Evolutionary conservation across 352 stramenopile genomes (phyloP), one percentile per base, ranked within the genome.

Genomic region (Globisporangium lucens): DNA sequence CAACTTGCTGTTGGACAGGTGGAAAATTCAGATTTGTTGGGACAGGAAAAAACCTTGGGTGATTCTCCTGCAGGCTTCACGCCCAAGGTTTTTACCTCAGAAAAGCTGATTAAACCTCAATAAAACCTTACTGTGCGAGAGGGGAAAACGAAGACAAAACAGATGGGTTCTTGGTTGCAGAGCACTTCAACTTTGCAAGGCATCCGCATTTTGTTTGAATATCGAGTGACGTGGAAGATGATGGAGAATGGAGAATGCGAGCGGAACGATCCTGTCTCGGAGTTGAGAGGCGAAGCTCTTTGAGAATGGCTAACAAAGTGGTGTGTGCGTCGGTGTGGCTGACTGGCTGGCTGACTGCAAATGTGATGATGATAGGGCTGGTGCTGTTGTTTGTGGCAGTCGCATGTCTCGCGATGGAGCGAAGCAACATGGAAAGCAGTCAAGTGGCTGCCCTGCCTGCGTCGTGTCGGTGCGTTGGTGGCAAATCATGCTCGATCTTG

Each of bases 41-140:
- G n/a, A 43, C 17, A 30, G 12, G 27, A 58, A 65, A 65, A 65
- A 65, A 24, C 59, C 59, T 65, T 65, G 59, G 58, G 38, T 65
- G 59, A 65, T 38, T 52, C n/a, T 52, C 56, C 8, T 47, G 17
- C 4, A 41, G 24, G 24, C 24, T 24, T 15, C 36, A 6, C 13
- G 41, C 0, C 6, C 15, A n/a, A 49, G 41, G 30, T 43, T 61
- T 61, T 61, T 35, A 24, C 24, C 9, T 8, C 10, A 41, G 3
- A 35, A n/a, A 47, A 55, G 22, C 38, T 63, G 57, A 63, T 63
- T 63, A 43, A 63, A 63, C 57, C 57, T 63, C 10, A 4, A 35
- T 8, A 63, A 52, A 63, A 63, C 57, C 57, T 63, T 36, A 13
- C 9, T 13, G 4, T 63, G 57, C 30, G 57, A 63, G 22, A 63